phyloP scores from a whole-genome alignment of 129 eudicot genomes.

The Flaveria ramosissima region DNA sequence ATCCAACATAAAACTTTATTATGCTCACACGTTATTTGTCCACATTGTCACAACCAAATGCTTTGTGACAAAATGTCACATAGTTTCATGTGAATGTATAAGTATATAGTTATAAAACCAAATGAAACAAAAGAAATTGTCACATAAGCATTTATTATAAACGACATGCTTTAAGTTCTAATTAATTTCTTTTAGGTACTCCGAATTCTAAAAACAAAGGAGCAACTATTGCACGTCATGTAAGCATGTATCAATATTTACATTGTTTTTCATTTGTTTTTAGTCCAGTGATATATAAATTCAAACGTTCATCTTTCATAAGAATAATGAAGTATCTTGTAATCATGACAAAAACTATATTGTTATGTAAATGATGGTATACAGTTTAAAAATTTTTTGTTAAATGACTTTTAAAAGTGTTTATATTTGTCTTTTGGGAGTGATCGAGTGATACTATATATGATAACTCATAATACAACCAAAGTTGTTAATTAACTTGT shows the following conservation, averaged over 20 bases:
- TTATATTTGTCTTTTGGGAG: neutral
- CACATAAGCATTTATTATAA: neutral
- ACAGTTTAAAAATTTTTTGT: neutral
- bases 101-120: too few species aligned
- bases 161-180: neutral
- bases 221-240: too few species aligned
- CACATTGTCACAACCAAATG: constrained; percentile 26
- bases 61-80: constrained; percentile 19
- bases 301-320: too few species aligned
- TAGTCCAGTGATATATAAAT: too few species aligned
- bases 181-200: too few species aligned
- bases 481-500: too few species aligned
- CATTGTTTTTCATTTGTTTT: too few species aligned
- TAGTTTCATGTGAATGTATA: constrained; percentile 20
- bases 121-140: neutral
- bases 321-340: too few species aligned
- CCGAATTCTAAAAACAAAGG: too few species aligned
- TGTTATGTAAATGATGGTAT: neutral
- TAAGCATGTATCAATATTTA: too few species aligned
- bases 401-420: neutral
- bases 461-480: neutral
- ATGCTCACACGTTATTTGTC: constrained; percentile 31
- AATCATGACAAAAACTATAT: too few species aligned
- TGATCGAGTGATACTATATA: neutral
- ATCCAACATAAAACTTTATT: constrained; percentile 24